phyloP scores from a whole-genome alignment of 148 eudicot genomes.

The Fagopyrum esculentum region DNA sequence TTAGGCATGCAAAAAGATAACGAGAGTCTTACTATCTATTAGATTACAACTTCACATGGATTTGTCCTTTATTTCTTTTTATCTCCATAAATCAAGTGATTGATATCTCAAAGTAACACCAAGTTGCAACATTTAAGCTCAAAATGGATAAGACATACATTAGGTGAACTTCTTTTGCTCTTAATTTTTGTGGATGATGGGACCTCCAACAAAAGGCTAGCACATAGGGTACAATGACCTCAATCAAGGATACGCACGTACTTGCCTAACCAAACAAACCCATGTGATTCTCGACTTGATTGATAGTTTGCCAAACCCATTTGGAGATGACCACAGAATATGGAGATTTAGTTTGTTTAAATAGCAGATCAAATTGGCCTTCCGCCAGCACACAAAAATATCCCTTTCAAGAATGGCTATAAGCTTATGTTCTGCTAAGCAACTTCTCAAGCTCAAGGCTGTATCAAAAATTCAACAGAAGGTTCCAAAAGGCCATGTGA shows the following conservation, averaged over 20 bases:
- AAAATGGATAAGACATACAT: constrained; percentile 1
- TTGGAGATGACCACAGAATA: not conserved
- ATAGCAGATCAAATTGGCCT: not conserved
- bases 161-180: not conserved
- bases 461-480: not conserved
- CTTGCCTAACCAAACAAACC: not conserved
- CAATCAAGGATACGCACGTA: not conserved
- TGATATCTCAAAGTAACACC: not conserved
- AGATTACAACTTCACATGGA: not conserved
- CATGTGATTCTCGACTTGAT: not conserved
- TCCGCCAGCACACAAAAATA: not conserved
- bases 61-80: not conserved
- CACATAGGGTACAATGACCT: constrained; percentile 7
- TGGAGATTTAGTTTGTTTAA: not conserved
- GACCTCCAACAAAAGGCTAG: not conserved
- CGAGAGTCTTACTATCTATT: not conserved
- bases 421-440: not conserved
- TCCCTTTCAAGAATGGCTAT: not conserved
- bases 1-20: not conserved
- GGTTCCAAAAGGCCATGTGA: constrained; percentile 56
- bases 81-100: not conserved
- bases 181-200: not conserved
- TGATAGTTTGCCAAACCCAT: not conserved
- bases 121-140: not conserved
- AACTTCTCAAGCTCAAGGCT: not conserved